Evolutionary conservation across 2,329 filamentous ascomycete genomes (phyloP).

Genomic region (Phaeosphaeria sp.): DNA sequence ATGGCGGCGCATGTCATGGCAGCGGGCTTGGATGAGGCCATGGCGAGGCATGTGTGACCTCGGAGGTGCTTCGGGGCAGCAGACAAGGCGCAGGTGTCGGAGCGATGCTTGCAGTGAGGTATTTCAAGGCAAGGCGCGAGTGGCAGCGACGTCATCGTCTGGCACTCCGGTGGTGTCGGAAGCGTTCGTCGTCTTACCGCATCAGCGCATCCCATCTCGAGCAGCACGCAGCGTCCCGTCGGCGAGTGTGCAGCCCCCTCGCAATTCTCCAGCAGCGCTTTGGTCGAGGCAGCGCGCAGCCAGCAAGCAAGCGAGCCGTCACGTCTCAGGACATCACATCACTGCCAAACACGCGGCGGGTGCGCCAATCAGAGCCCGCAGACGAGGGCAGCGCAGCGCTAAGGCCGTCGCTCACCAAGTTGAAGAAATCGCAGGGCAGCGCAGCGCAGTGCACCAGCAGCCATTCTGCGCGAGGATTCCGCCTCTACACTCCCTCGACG

Average conservation of each 20-base stretch:
- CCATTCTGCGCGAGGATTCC: constrained; percentile 20
- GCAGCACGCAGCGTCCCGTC: neutral
- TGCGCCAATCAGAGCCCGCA: constrained; percentile 41
- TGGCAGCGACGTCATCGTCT: constrained; percentile 10
- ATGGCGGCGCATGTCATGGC: too few relatives aligned
- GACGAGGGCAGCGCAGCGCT: constrained; percentile 38
- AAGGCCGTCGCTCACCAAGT: constrained; percentile 42
- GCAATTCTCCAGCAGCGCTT: constrained; percentile 4
- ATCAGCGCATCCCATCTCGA: neutral
- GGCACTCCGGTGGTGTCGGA: constrained; percentile 3
- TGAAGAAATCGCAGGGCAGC: constrained; percentile 43
- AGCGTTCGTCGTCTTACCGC: constrained; percentile 12
- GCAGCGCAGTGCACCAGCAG: constrained; percentile 31
- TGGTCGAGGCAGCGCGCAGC: constrained; percentile 6
- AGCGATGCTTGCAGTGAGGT: too few relatives aligned
- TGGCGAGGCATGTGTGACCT: too few relatives aligned
- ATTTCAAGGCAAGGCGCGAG: constrained; percentile 2
- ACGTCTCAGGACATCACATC: constrained; percentile 18
- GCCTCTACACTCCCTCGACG: constrained; percentile 8
- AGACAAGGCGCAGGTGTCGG: neutral
- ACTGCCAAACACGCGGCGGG: constrained; percentile 20
- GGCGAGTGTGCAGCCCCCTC: neutral
- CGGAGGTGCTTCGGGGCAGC: neutral
- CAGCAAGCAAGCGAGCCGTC: constrained; percentile 6
- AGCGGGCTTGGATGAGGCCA: too few relatives aligned